Percentiles rank a stretch among this genome's conserved stretches.
These are phyloP conservation scores for Penicillium sp. DNA, from an alignment of 2,329 filamentous ascomycete genomes.

Conservation along the genomic window DNA sequence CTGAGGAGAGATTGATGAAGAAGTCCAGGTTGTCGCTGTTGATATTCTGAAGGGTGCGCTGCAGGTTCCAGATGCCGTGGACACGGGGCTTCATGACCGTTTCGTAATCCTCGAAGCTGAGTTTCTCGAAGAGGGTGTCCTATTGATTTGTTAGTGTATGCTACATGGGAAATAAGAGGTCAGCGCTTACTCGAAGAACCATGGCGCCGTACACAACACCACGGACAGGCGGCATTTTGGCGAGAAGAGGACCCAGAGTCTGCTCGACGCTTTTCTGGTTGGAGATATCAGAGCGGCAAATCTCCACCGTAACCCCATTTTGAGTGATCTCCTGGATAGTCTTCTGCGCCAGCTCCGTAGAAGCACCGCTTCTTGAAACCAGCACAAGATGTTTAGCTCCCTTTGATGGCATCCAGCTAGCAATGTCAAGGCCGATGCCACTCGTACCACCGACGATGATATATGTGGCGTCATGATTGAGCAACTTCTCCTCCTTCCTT, in stretches of 20 bases:
- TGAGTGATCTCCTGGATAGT: constrained; percentile 12
- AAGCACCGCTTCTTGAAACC: constrained; percentile 45
- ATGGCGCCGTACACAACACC: constrained; percentile 47
- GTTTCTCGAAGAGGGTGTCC: constrained; percentile 26
- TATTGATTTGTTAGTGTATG: constrained; percentile 9
- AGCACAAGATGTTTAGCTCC: constrained; percentile 53
- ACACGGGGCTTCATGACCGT: constrained; percentile 21
- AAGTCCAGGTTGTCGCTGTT: constrained; percentile 21
- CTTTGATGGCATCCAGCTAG: constrained; percentile 46
- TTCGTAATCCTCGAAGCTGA: constrained; percentile 26
- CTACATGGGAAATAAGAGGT: rapidly evolving
- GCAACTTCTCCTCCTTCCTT: constrained; percentile 16
- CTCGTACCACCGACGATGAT: constrained; percentile 55
- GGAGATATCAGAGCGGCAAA: constrained; percentile 34
- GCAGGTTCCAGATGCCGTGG: constrained; percentile 31
- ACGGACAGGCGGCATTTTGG: constrained; percentile 31
- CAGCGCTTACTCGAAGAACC: constrained; percentile 35
- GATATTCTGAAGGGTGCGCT: constrained; percentile 15
- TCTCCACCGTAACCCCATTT: constrained; percentile 20
- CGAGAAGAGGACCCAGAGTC: constrained; percentile 24
- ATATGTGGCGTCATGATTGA: constrained; percentile 43
- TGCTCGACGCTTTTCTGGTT: constrained; percentile 16
- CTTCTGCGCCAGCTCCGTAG: constrained; percentile 14
- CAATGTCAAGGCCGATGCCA: constrained; percentile 53
- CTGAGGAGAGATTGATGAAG: constrained; percentile 25